Conservation (phyloP, 164 flowering plant genomes). For the Cinnamomum chago region DNA sequence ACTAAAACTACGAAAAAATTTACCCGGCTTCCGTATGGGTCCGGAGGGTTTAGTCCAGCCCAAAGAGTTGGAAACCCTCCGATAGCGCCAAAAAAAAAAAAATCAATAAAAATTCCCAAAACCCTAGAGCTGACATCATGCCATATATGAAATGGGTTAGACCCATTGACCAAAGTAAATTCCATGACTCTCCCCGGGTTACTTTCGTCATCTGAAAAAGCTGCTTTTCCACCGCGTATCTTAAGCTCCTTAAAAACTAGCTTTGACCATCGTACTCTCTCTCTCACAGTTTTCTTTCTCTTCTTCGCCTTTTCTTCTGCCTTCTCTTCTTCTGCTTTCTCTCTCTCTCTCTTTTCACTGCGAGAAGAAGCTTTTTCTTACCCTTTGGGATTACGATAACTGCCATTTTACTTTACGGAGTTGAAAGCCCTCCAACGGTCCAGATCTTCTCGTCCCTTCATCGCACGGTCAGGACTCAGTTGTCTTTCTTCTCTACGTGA, state of each 20-base stretch:
- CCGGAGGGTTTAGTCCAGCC: too few species aligned
- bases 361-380: not conserved
- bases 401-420: not conserved
- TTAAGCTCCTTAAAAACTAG: slow-evolving; percentile 23
- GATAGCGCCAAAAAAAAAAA: too few species aligned
- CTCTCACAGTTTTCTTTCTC: slow-evolving; percentile 21
- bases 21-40: too few species aligned
- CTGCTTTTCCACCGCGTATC: slow-evolving; percentile 18
- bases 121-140: not conserved
- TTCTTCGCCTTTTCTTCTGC: not conserved
- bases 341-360: slow-evolving; percentile 2
- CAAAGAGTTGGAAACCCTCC: too few species aligned
- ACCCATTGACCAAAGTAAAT: not conserved
- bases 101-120: not conserved
- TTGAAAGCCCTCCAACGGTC: slow-evolving; percentile 20
- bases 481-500: slow-evolving; percentile 31
- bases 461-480: slow-evolving; percentile 18
- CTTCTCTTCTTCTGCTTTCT: slow-evolving; percentile 8
- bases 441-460: slow-evolving; percentile 23
- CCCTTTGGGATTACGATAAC: slow-evolving; percentile 16
- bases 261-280: slow-evolving; percentile 54
- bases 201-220: slow-evolving; percentile 4
- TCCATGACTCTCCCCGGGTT: not conserved
- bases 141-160: not conserved
- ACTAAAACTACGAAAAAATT: too few species aligned